Evolutionary conservation across 805 yeast genomes (phyloP), one percentile per base, ranked within the genome.

Genomic region (Pichia kluyveri): DNA sequence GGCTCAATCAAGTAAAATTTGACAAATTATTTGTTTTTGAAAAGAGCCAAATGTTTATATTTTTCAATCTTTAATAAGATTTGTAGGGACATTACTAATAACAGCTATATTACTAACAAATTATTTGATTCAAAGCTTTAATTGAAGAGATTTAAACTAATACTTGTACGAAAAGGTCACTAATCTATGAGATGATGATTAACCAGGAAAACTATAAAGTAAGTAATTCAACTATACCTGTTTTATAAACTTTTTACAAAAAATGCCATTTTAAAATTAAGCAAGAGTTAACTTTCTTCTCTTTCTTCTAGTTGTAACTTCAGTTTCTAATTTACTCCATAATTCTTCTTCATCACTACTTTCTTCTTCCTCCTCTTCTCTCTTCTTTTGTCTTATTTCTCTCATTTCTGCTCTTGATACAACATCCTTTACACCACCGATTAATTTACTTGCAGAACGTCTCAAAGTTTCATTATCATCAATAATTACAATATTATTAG

Each of bases 401-500:
- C 44, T 63, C 10, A 27, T 14, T 34, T 34, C 37, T 14, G 9
- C 17, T 14, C 12, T 34, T 12, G 37, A 34, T 45, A 7, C 11
- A 1, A 28, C 41, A 23, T 15, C 38, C 30, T 17, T 54, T 54
- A 60, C 38, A 51, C 58, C 11, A 47, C 52, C 19, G 37, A 47
- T 32, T 49, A 52, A 49, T 46, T 51, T 43, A 45, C 54, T 54
- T 47, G 49, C 12, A 30, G 50, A 12, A 43, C 56, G 38, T 51
- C 38, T 42, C 14, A 61, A 9, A 43, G 68, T 71, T 38, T 67
- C 67, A 44, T 67, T 71, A 42, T 69, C 74, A 52, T 78, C 80
- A 19, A 83, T 54, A 0, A 83, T 59, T 48, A 72, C 56, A 23
- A 82, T 73, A 30, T 70, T 67, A 26, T 75, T 72, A 17, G 87